Evolutionary conservation across 225 moss, liverwort and hornwort genomes (phyloP).

Genomic region (Bryoerythrophyllum caledonicum): DNA sequence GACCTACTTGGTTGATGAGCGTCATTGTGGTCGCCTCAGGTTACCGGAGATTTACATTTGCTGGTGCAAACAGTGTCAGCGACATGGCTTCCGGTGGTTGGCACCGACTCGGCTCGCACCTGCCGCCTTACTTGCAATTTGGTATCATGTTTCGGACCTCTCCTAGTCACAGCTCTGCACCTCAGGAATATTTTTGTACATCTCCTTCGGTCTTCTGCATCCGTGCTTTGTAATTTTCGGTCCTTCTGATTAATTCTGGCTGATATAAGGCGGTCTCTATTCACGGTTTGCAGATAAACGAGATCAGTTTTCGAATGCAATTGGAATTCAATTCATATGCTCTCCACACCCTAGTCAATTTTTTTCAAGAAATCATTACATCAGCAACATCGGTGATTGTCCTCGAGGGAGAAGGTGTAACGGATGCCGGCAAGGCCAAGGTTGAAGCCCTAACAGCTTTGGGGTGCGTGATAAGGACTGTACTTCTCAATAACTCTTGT

Average conservation of each 20-base stretch:
- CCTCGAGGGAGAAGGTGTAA: slow-evolving; percentile 38
- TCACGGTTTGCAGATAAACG: slow-evolving; percentile 49
- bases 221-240: not conserved
- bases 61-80: slow-evolving; percentile 59
- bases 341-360: slow-evolving; percentile 48
- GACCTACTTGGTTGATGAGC: not conserved
- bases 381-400: slow-evolving; percentile 34
- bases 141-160: slow-evolving; percentile 37
- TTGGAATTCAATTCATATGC: slow-evolving; percentile 53
- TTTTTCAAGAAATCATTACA: slow-evolving; percentile 48
- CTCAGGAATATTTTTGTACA: no score
- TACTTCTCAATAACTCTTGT: slow-evolving; percentile 3
- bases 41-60: slow-evolving; percentile 54
- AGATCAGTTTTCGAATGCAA: slow-evolving; percentile 59
- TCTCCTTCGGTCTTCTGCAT: slow-evolving; percentile 6
- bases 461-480: slow-evolving; percentile 51
- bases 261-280: slow-evolving; percentile 7
- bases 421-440: slow-evolving; percentile 49
- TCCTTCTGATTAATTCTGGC: slow-evolving; percentile 3
- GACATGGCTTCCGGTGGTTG: slow-evolving; percentile 51
- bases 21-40: slow-evolving; percentile 40
- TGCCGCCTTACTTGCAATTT: slow-evolving; percentile 56
- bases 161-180: no score
- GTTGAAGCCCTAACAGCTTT: slow-evolving; percentile 67
- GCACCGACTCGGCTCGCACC: slow-evolving; percentile 43